phyloP scores from a whole-genome alignment of 352 stramenopile genomes.

The Phytopythium kandeliae region DNA sequence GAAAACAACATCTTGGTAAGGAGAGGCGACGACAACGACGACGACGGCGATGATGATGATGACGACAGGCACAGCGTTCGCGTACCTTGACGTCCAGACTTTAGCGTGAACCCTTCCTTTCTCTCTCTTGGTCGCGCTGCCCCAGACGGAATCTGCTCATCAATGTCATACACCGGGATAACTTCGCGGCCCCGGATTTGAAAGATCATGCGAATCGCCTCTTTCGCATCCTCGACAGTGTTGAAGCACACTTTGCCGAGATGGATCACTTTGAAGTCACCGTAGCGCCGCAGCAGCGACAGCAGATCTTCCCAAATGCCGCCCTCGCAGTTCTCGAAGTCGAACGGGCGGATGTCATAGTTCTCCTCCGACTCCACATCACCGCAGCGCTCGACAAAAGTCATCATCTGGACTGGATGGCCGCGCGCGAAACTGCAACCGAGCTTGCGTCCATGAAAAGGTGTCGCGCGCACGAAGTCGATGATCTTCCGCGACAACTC shows the following conservation, averaged over 20 bases:
- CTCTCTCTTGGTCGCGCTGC: slow-evolving; percentile 24
- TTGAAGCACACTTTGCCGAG: slow-evolving; percentile 51
- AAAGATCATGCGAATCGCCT: slow-evolving; percentile 44
- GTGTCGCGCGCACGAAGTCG: slow-evolving; percentile 28
- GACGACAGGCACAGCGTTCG: no score
- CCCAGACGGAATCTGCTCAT: slow-evolving; percentile 48
- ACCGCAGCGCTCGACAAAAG: slow-evolving; percentile 50
- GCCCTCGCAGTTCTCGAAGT: slow-evolving; percentile 35
- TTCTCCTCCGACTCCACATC: slow-evolving; percentile 25
- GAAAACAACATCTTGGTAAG: not conserved
- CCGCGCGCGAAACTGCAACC: slow-evolving; percentile 69
- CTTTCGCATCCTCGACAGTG: slow-evolving; percentile 47
- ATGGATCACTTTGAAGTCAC: slow-evolving; percentile 30
- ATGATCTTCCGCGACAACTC: slow-evolving; percentile 52
- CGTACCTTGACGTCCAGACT: slow-evolving; percentile 46
- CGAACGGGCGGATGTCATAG: slow-evolving; percentile 34
- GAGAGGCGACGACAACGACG: not conserved
- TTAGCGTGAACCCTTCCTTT: slow-evolving; percentile 45
- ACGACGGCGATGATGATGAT: no score
- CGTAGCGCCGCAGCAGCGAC: slow-evolving; percentile 38
- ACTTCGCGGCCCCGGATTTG: slow-evolving; percentile 45
- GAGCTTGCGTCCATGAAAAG: slow-evolving; percentile 38
- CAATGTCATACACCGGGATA: slow-evolving; percentile 60
- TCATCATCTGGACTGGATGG: slow-evolving; percentile 48
- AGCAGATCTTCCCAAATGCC: slow-evolving; percentile 46